Conservation (phyloP, 1,284 basidiomycete genomes). For the Thecaphora frezii region DNA sequence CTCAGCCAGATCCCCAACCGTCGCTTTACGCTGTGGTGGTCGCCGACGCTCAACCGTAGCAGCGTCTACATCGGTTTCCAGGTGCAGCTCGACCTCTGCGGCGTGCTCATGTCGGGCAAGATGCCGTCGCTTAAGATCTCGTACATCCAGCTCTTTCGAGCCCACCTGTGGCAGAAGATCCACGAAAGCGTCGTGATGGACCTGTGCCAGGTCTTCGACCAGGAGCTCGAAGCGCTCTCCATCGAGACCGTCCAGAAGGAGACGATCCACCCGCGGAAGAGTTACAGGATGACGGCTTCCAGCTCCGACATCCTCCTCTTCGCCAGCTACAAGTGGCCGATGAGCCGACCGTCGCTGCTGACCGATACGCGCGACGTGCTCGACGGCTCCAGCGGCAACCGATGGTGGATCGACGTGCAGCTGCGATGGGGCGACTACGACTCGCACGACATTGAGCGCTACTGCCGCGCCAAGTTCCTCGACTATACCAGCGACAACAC, state of each 20-base stretch:
- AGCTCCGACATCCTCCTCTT: constrained; percentile 92
- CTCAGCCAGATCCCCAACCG: constrained; percentile 98
- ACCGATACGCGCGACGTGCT: constrained; percentile 95
- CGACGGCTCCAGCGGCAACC: constrained; percentile 95
- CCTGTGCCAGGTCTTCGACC: constrained; percentile 92
- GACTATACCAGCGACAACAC: constrained; percentile 77
- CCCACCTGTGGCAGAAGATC: constrained; percentile 91
- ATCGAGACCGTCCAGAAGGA: constrained; percentile 99
- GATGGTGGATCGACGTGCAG: constrained; percentile 98
- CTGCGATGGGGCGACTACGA: constrained; percentile 99
- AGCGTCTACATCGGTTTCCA: constrained; percentile 99
- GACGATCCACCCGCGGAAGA: constrained; percentile 96
- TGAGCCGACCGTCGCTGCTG: constrained; percentile 89
- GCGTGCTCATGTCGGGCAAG: constrained; percentile 86
- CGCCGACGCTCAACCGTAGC: constrained; percentile 89
- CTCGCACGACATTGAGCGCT: constrained; percentile 75
- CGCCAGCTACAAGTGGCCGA: constrained; percentile 90
- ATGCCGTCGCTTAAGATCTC: constrained; percentile 78
- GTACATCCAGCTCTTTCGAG: constrained; percentile 99
- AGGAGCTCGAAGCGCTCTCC: constrained; percentile 94
- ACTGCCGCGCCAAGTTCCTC: constrained; percentile 95
- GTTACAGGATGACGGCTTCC: constrained; percentile 99
- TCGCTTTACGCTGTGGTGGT: constrained; percentile 99
- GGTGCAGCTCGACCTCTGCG: constrained; percentile 94
- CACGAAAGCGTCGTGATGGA: constrained; percentile 89